These are phyloP conservation scores for Psilocybe tampanensis DNA, from an alignment of 768 basidiomycete genomes.

Conservation along the genomic window DNA sequence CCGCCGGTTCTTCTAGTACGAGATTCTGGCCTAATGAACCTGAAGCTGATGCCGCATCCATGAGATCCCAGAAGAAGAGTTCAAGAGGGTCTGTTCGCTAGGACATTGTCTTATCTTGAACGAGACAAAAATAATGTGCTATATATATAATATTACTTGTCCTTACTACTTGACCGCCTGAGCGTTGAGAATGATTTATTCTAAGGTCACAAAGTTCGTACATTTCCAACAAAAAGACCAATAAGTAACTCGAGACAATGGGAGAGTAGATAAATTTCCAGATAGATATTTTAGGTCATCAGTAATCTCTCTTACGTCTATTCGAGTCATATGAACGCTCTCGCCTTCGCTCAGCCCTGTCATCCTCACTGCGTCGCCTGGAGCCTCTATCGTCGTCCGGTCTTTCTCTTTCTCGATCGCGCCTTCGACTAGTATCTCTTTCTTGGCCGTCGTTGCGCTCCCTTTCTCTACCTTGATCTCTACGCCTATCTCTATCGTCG, in stretches of 20 bases:
- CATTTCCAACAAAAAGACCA: too few relatives aligned
- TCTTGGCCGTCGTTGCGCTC: conserved; percentile 15
- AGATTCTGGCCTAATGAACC: background rate
- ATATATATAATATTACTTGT: too few relatives aligned
- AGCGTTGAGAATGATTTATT: too few relatives aligned
- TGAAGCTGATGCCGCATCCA: background rate
- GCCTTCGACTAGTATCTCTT: conserved; percentile 30
- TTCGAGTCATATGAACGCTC: conserved; percentile 10
- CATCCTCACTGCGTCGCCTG: conserved; percentile 25
- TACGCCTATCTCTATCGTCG: conserved; percentile 26
- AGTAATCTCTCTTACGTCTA: conserved; percentile 8
- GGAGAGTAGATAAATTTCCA: too few relatives aligned
- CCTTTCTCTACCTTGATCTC: conserved; percentile 3
- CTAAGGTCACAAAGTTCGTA: too few relatives aligned
- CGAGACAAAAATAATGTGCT: too few relatives aligned
- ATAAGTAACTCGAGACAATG: too few relatives aligned
- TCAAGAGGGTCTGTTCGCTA: background rate
- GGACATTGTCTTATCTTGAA: too few relatives aligned
- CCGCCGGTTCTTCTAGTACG: background rate
- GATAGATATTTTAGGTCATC: too few relatives aligned
- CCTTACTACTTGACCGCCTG: too few relatives aligned
- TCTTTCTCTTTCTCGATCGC: conserved; percentile 31
- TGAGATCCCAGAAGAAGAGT: background rate
- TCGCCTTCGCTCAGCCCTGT: conserved; percentile 10
- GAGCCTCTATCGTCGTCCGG: conserved; percentile 23